Evolutionary conservation across 163 green algal genomes (phyloP).

Genomic region (Scenedesmus sp.): DNA sequence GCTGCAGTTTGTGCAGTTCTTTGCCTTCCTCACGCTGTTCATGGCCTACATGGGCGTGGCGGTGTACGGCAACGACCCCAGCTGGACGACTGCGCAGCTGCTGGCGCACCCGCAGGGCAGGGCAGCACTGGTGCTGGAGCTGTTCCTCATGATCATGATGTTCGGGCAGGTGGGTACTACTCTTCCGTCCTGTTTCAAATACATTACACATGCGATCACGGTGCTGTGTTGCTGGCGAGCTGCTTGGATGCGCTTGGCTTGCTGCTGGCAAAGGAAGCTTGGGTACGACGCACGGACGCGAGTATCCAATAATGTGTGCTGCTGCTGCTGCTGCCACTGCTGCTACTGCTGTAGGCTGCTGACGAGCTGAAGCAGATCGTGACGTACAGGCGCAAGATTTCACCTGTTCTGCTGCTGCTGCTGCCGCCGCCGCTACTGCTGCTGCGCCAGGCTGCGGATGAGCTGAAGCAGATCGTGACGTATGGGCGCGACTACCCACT

Average conservation of each 20-base stretch:
- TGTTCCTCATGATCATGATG: slow-evolving; percentile 52
- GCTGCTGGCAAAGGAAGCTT: too few species aligned
- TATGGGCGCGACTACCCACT: slow-evolving; percentile 37
- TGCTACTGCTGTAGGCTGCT: slow-evolving; percentile 20
- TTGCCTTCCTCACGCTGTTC: slow-evolving; percentile 41
- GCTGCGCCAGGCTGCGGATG: slow-evolving; percentile 45
- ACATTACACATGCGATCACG: too few species aligned
- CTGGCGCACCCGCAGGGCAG: slow-evolving; percentile 32
- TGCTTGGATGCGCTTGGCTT: too few species aligned
- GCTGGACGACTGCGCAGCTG: slow-evolving; percentile 39
- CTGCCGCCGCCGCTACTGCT: not conserved
- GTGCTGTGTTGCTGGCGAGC: too few species aligned
- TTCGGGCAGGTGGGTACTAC: slow-evolving; percentile 43
- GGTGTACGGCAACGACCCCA: slow-evolving; percentile 47
- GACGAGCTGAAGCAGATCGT: slow-evolving; percentile 52
- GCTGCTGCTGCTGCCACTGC: too few species aligned
- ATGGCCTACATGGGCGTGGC: slow-evolving; percentile 47
- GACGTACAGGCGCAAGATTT: slow-evolving; percentile 41
- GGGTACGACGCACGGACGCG: too few species aligned
- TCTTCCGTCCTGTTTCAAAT: not conserved
- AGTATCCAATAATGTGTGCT: too few species aligned
- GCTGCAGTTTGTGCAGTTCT: slow-evolving; percentile 51
- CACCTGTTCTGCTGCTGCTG: too few species aligned
- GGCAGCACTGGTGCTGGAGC: slow-evolving; percentile 39
- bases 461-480: slow-evolving; percentile 50